These are phyloP conservation scores for Aspergillus japonicus DNA, from an alignment of 2,329 filamentous ascomycete genomes.

Conservation along the genomic window DNA sequence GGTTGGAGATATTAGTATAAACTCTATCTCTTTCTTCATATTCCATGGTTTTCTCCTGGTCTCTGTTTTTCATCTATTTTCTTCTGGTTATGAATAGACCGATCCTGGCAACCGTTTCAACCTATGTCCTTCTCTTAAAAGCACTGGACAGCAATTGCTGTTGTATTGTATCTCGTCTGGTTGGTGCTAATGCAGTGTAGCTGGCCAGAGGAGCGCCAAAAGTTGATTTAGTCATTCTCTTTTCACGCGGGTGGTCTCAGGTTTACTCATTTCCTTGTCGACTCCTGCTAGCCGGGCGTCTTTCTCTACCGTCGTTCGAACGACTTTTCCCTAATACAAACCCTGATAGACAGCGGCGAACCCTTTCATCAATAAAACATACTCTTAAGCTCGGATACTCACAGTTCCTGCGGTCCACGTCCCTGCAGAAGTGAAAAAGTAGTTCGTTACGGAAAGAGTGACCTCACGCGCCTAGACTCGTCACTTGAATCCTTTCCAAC, in stretches of 20 bases:
- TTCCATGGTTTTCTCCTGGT: constrained; percentile 23
- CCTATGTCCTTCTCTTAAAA: neutral
- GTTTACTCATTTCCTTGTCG: neutral
- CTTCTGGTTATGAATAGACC: constrained; percentile 16
- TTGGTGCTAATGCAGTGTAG: constrained; percentile 9
- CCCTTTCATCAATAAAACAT: neutral
- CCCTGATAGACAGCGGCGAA: neutral
- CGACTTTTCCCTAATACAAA: neutral
- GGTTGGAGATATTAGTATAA: constrained; percentile 25
- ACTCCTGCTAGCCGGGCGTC: too few relatives aligned
- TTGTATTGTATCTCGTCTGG: constrained; percentile 2
- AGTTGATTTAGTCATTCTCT: neutral
- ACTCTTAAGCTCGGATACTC: too few relatives aligned
- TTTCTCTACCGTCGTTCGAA: too few relatives aligned
- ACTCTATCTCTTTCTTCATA: constrained; percentile 19
- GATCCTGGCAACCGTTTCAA: neutral
- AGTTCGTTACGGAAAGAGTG: neutral
- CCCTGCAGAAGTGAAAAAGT: neutral
- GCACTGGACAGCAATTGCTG: neutral
- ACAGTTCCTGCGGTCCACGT: neutral
- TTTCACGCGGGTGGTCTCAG: neutral
- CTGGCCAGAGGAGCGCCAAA: constrained; percentile 7
- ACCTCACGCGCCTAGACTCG: neutral
- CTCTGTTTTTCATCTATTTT: constrained; percentile 11
- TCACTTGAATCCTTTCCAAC: neutral